Base-by-base conservation (phyloP, 2,329 filamentous ascomycete genomes). In the Nemania sp. region DNA sequence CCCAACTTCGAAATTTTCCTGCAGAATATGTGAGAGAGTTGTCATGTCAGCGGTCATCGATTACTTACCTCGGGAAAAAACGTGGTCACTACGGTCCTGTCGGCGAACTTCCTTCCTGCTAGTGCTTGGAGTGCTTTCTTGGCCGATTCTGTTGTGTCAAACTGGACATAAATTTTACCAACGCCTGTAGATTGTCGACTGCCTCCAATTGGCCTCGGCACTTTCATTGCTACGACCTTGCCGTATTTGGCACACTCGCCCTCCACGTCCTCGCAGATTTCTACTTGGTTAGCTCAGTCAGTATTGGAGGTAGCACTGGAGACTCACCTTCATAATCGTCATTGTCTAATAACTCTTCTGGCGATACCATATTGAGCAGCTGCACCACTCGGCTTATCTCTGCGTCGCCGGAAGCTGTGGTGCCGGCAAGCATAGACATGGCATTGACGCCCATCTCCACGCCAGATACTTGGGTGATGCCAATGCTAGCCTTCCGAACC, bases 81-180 rank as follows among this genome's bases (percentile, higher is more conserved):
- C 3, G 95, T 98, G 2, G 91, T 92, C 12, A 99, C 92, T 29
- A 99, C 96, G 3, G 95, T 99, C 69, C 96, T 87, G 78, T 98
- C 92, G 0, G 93, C 91, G 74, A 99, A 99, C 75, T 98, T 97
- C 66, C 96, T 86, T 48, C 95, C 95, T 32, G 96, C 95, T 69
- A 99, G 81, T n/a, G 92, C 89, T 70, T 89, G 88, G 58, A 99
- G 81, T 7, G 95, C 96, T 71, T 91, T 93, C 64, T 90, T 89
- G 18, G 94, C 91, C 9, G 88, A 87, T 52, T 92, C 91, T 2
- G 85, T 79, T 2, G 82, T 85, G 66, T 95, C 91, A 72, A 92
- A 99, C 75, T 97, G 98, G 80, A 99, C 89, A 74, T 89, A 99
- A 68, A 99, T 98, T 83, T 98, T 99, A 74, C 95, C 95, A 20